These are phyloP conservation scores for Acanthamoeba castellanii DNA, from an alignment of 208 protist genomes.

Conservation along the genomic window DNA sequence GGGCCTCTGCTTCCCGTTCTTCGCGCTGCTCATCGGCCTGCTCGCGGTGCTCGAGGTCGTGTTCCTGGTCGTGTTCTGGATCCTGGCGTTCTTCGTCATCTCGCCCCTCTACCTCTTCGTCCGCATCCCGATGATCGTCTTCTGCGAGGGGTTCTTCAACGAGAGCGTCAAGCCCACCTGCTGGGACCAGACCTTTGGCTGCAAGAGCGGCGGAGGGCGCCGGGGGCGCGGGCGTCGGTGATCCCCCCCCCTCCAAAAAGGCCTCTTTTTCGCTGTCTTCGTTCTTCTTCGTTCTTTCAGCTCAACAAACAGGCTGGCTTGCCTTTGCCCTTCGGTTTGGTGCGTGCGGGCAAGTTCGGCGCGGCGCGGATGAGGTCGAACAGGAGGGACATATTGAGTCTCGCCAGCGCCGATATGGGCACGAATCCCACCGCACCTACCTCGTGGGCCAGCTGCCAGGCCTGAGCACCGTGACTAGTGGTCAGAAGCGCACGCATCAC, in stretches of 20 bases:
- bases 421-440: not conserved
- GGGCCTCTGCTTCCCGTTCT: not conserved
- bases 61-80: not conserved
- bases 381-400: not conserved
- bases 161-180: constrained; percentile 12
- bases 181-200: constrained; percentile 60
- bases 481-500: not conserved
- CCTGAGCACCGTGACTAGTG: not conserved
- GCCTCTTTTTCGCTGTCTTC: no score
- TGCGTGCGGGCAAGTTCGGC: not conserved
- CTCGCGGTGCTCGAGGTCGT: not conserved
- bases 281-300: no score
- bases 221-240: no score
- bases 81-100: not conserved
- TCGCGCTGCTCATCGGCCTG: not conserved
- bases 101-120: not conserved
- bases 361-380: not conserved
- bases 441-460: not conserved
- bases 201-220: no score
- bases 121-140: not conserved
- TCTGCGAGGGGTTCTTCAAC: not conserved
- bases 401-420: not conserved
- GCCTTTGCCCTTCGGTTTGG: no score
- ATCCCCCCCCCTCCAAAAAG: no score
- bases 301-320: no score